Conservation (phyloP, 768 basidiomycete genomes). For the Dioszegia crocea region DNA sequence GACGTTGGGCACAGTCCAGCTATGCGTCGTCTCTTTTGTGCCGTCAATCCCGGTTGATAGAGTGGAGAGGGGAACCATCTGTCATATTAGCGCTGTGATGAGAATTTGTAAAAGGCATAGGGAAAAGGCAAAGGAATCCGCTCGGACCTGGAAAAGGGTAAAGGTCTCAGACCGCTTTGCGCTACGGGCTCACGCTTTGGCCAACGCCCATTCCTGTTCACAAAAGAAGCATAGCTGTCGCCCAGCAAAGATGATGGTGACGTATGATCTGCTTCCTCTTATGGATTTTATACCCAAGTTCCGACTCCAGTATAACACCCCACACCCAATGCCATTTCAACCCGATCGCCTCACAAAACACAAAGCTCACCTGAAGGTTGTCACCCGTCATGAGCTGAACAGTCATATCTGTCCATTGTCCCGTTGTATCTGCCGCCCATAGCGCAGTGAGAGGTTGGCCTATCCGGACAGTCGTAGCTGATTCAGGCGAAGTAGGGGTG, state of each 20-base stretch:
- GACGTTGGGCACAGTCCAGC: constrained; percentile 9
- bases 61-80: constrained; percentile 8
- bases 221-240: too few species aligned
- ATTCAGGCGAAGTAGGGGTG: constrained; percentile 10
- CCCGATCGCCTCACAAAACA: not conserved
- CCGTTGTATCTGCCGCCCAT: constrained; percentile 11
- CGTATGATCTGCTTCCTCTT: too few species aligned
- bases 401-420: constrained; percentile 7
- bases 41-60: constrained; percentile 10
- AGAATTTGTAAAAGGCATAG: not conserved
- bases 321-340: too few species aligned
- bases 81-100: not conserved
- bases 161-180: too few species aligned
- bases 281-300: too few species aligned
- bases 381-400: constrained; percentile 11
- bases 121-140: not conserved
- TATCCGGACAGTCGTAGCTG: not conserved
- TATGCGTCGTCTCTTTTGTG: constrained; percentile 4
- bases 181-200: not conserved
- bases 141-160: too few species aligned
- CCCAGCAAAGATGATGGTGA: too few species aligned
- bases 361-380: constrained; percentile 1
- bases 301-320: too few species aligned
- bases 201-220: too few species aligned
- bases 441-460: constrained; percentile 4